Base-by-base conservation (phyloP, 2,329 filamentous ascomycete species). In the Neopestalotiopsis sp. region DNA sequence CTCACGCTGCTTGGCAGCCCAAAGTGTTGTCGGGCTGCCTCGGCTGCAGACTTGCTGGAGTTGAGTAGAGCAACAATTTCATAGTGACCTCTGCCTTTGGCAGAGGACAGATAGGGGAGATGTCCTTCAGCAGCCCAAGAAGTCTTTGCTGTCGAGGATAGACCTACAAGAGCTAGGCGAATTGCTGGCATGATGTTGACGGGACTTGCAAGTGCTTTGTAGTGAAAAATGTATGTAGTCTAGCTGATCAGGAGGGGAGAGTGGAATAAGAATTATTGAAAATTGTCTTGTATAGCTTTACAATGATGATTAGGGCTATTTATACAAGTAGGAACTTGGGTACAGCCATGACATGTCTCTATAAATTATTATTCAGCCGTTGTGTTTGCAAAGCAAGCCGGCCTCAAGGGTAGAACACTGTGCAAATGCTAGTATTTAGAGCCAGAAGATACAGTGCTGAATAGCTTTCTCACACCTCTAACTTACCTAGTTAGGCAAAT, bases 51-150 rank as follows among this genome's bases (percentile, higher is more conserved):
- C 0, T 82, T 74, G 60, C 80, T 83, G 24, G 83, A 85, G 78
- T 89, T 89, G 69, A 84, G 81, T 0, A 90, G 78, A 0, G 86
- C 88, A 1, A 85, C 82, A 60, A 89, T 85, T 32, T 81, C 68
- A 70, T 83, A 89, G 13, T 82, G 78, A 1, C 79, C 71, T 17
- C 79, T 80, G 7, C 83, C 82, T 3, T 75, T 78, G 0, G 82
- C 76, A 0, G 86, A 86, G 38, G 84, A 76, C 2, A 91, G 84
- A 74, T 90, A 90, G 0, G 90, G 88, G 0, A 91, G 83, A 73
- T 91, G 89, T 2, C 85, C 87, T 32, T 74, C 72, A 40, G 79
- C 81, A 2, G 87, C 88, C 89, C 89, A 91, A 0, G 84, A 83
- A 4, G 82, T 83, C 38, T 81, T 81, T 64, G 86, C 84, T 1